Evolutionary conservation across 441 rosid species (phyloP).

Genomic region (Biscutella auriculata): DNA sequence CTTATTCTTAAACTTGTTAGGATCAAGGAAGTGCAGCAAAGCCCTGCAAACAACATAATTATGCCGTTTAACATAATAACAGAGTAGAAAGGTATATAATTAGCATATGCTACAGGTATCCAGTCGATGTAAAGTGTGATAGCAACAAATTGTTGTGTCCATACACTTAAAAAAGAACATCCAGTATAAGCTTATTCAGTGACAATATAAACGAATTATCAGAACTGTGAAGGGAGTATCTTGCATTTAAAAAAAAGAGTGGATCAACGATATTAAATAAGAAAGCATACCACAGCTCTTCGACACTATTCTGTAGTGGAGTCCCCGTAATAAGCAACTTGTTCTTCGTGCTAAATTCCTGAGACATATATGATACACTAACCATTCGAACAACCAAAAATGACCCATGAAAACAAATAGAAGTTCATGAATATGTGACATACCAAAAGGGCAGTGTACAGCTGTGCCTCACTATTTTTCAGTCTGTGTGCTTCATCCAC

Average conservation of each 20-base stretch:
- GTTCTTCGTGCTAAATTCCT: constrained; percentile 98
- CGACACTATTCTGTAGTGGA: constrained; percentile 97
- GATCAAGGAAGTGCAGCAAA: constrained; percentile 94
- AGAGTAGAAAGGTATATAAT: not conserved
- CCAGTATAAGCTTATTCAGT: not conserved
- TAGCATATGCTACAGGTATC: not conserved
- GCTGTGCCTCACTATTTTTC: constrained; percentile 97
- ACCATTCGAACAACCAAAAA: constrained; percentile 4
- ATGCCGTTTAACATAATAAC: constrained; percentile 1
- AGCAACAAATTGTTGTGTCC: not conserved
- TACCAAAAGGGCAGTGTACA: constrained; percentile 91
- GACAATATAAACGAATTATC: not conserved
- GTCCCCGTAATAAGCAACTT: constrained; percentile 97
- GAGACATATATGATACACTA: constrained; percentile 18
- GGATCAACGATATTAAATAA: not conserved
- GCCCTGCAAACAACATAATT: constrained; percentile 47
- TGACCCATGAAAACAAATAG: not conserved
- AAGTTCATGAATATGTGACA: constrained; percentile 2
- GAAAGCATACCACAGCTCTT: constrained; percentile 78
- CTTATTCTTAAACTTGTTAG: constrained; percentile 81
- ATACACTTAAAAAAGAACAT: not conserved
- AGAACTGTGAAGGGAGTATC: constrained; percentile 7
- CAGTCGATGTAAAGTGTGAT: not conserved
- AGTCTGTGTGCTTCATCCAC: constrained; percentile 99
- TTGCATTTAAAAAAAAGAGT: not conserved